These are phyloP conservation scores for Calonectria pteridis DNA, from an alignment of 2,329 filamentous ascomycete species.

Conservation along the genomic window DNA sequence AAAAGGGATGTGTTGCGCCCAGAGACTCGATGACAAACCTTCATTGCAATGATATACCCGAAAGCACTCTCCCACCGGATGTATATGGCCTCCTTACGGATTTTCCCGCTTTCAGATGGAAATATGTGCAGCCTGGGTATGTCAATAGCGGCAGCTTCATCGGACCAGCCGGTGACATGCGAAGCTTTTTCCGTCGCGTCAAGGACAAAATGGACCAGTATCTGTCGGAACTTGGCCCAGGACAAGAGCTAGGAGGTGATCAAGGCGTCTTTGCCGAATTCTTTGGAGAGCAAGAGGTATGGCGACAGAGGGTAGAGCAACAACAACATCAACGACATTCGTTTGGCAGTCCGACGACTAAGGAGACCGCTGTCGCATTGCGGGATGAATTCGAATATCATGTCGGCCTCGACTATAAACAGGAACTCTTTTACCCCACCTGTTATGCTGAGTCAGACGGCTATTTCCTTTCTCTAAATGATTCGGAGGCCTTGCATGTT, in stretches of 20 bases:
- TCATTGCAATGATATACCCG: not conserved
- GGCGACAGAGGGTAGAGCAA: not conserved
- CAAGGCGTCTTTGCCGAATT: not conserved
- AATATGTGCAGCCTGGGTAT: not conserved
- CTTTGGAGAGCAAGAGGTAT: not conserved
- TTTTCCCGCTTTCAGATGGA: not conserved
- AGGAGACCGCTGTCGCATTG: not conserved
- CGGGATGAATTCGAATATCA: not conserved
- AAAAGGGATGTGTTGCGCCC: not conserved
- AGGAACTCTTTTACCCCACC: not conserved
- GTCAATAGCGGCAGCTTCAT: not conserved
- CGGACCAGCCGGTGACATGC: not conserved
- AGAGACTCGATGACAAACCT: not conserved
- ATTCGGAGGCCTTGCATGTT: not conserved
- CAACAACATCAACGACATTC: not conserved
- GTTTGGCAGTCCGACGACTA: not conserved
- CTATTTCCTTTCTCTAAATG: not conserved
- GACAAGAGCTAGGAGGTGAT: not conserved
- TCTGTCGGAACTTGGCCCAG: not conserved
- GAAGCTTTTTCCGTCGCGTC: not conserved
- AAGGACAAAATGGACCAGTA: not conserved
- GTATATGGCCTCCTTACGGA: not conserved
- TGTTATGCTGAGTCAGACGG: not conserved
- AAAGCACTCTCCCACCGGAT: not conserved
- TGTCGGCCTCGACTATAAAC: not conserved